Base-by-base conservation (phyloP, 768 basidiomycete species). In the Tylopilus cervinicoccineus region DNA sequence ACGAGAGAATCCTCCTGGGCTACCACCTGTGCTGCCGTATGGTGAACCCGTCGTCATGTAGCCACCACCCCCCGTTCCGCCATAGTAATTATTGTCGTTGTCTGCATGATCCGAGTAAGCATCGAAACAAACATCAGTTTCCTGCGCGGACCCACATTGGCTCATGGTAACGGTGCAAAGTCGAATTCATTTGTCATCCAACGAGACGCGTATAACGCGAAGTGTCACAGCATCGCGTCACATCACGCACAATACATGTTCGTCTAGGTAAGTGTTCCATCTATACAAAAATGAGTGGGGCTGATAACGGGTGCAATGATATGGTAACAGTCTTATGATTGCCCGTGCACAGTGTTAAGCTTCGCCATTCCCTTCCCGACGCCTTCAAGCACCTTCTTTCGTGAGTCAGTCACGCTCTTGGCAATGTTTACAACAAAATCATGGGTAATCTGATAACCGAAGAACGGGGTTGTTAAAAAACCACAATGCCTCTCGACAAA, bases 321-420 rank as follows among this genome's bases (percentile, higher is more conserved):
- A 19, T 40, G 32, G 24, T 38, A 24, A 29, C 2, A 17, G 42
- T 27, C 26, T 52, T 45, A 70, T 47, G 55, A 43, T 48, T 68
- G 57, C 32, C 62, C 58, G 36, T 79, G 71, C 11, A 66, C 70
- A 31, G 72, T 65, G 57, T 69, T 71, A 38, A 85, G 63, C 42
- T 79, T 80, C n/a, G 64, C 58, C 47, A 86, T 73, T 16, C 89
- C 88, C 60, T 84, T 88, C 24, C 79, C 82, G 34, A 83, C 70
- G 23, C 87, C 88, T 47, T 87, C 86, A 19, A 81, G 64, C 7
- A 84, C 77, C 64, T 81, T 86, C 64, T 79, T 86, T 34, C 84
- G 81, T 4, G 88, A 70, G 23, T 92, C 88, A 6, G 73, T 76
- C 32, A 85, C 66, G 57, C 72, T 85, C 70, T 86, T 88, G 12